A percentile compares a stretch with the other conserved stretches of the same genome.
Conservation (phyloP, 176 grass and related monocot species). For the Bonia amplexicaulis region DNA sequence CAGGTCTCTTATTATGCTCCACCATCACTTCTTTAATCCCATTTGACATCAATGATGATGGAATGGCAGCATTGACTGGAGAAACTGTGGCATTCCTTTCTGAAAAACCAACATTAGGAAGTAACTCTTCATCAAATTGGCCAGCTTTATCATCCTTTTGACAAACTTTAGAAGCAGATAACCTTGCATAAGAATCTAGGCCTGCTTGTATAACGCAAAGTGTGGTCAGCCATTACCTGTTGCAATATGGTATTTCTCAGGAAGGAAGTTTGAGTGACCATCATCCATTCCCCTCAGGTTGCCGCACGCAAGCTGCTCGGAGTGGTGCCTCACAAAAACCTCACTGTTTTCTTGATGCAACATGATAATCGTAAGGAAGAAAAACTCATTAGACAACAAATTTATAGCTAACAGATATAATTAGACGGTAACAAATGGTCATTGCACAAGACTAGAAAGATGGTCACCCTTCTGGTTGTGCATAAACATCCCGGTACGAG, state of each 20-base stretch:
- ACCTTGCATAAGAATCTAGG: neutral
- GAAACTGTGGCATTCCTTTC: neutral
- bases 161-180: conserved; percentile 22
- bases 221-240: conserved; percentile 25
- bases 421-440: neutral
- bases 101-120: conserved; percentile 15
- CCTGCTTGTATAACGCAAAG: neutral
- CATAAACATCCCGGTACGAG: neutral
- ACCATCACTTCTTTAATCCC: neutral
- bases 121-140: conserved; percentile 3
- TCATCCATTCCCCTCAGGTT: conserved; percentile 34
- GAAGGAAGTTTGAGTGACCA: conserved; percentile 36
- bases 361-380: conserved; percentile 24
- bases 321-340: conserved; percentile 31
- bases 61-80: neutral
- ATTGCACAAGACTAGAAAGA: neutral
- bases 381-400: neutral
- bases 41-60: neutral
- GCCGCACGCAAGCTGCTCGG: conserved; percentile 41
- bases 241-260: conserved; percentile 37
- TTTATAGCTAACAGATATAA: neutral
- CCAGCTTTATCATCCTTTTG: conserved; percentile 4
- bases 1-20: conserved; percentile 30
- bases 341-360: conserved; percentile 49
- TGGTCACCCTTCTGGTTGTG: neutral